A percentile compares a stretch with the other conserved stretches of the same genome.
Conservation (phyloP, 352 stramenopile species). For the Thalassiosira livingstoniorum region DNA sequence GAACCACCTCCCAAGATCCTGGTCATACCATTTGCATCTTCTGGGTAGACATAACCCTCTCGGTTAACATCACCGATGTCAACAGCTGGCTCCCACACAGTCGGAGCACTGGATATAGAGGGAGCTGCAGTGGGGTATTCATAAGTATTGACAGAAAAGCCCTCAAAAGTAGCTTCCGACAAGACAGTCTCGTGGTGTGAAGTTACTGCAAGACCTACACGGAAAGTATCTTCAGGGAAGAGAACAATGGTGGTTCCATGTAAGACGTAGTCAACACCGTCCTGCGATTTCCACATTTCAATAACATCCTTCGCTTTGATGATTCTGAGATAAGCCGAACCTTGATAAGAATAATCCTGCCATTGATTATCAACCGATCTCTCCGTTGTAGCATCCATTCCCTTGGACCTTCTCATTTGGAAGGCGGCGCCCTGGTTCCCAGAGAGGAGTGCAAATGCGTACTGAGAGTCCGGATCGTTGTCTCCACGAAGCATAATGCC, state of each 20-base stretch:
- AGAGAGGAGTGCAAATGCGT: slow-evolving; percentile 16
- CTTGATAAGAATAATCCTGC: background rate
- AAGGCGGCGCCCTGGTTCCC: slow-evolving; percentile 3
- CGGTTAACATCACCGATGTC: slow-evolving; percentile 25
- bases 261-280: slow-evolving; percentile 19
- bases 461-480: background rate
- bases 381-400: background rate
- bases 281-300: slow-evolving; percentile 18
- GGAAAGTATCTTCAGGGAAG: slow-evolving; percentile 23
- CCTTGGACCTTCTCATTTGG: slow-evolving; percentile 25
- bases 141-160: slow-evolving; percentile 38
- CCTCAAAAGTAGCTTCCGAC: slow-evolving; percentile 36
- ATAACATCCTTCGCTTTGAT: slow-evolving; percentile 42
- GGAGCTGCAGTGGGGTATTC: slow-evolving; percentile 38
- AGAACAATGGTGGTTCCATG: slow-evolving; percentile 11
- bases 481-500: slow-evolving; percentile 54
- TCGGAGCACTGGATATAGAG: slow-evolving; percentile 39
- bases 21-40: background rate
- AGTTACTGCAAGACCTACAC: slow-evolving; percentile 32
- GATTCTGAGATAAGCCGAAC: slow-evolving; percentile 38
- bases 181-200: background rate
- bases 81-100: slow-evolving; percentile 11
- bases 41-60: slow-evolving; percentile 1
- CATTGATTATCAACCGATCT: background rate
- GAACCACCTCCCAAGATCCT: slow-evolving; percentile 27